These are phyloP conservation scores for Tuber magnatum DNA, from an alignment of 495 filamentous ascomycete genomes.

Conservation along the genomic window DNA sequence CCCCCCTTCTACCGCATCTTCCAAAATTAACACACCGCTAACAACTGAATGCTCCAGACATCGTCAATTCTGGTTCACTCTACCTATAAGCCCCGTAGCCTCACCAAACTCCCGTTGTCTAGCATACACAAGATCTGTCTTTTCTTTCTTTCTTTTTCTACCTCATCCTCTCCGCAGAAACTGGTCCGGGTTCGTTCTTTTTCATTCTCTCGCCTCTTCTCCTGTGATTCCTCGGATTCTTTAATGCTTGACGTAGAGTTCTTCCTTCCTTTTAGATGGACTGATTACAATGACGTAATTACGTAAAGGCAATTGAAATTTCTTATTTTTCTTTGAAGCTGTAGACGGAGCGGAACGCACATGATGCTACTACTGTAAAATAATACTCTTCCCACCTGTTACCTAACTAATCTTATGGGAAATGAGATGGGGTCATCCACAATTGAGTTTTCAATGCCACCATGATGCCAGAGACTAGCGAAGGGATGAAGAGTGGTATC, in stretches of 20 bases:
- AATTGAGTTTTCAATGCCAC: not conserved
- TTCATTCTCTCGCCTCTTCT: not conserved
- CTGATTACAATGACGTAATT: not conserved
- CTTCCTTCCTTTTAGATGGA: conserved; percentile 2
- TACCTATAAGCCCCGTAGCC: conserved; percentile 30
- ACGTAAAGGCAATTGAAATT: not conserved
- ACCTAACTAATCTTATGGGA: not conserved
- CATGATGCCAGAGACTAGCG: not conserved
- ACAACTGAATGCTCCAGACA: conserved; percentile 24
- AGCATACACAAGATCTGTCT: not conserved
- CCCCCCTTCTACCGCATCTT: not conserved
- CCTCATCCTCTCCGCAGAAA: not conserved
- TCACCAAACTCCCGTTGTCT: not conserved
- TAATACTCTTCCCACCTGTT: not conserved
- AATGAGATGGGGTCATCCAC: not conserved
- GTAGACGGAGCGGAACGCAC: not conserved
- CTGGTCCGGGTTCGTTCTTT: not conserved
- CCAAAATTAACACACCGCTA: not conserved
- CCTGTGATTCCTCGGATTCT: not conserved
- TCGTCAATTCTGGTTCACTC: conserved; percentile 39
- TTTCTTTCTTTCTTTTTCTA: not conserved
- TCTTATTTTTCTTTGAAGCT: not conserved
- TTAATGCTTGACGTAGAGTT: not conserved
- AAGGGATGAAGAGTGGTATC: not conserved
- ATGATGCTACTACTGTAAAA: not conserved